Conservation (phyloP, 495 filamentous ascomycete species). For the Polyplosphaeria fusca region DNA sequence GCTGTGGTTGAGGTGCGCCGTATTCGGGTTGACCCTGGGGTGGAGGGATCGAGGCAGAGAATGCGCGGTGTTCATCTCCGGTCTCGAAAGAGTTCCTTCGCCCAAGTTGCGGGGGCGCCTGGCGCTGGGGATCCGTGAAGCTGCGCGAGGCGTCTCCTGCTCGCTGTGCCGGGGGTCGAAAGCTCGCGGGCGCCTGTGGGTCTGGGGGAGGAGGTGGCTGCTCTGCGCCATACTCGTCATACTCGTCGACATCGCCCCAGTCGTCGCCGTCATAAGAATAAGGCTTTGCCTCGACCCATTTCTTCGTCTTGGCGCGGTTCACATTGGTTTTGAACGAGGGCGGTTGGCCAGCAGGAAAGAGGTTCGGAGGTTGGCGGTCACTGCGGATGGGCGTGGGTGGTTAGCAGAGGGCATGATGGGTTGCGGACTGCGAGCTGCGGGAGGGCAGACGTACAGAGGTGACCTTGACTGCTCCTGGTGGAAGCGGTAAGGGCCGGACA, state of each 20-base stretch:
- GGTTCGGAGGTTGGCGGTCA: conserved; percentile 34
- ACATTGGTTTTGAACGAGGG: conserved; percentile 74
- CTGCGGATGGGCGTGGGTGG: conserved; percentile 22
- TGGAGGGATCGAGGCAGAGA: conserved; percentile 19
- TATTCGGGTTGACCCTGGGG: neutral
- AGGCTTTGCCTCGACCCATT: conserved; percentile 89
- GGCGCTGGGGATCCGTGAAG: conserved; percentile 34
- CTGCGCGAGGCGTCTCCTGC: conserved; percentile 22
- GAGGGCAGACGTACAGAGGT: conserved; percentile 25
- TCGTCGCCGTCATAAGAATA: conserved; percentile 90
- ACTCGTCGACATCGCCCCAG: conserved; percentile 82
- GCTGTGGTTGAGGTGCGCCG: conserved; percentile 6
- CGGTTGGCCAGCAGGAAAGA: conserved; percentile 43
- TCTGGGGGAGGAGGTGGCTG: conserved; percentile 47
- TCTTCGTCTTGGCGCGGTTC: conserved; percentile 84
- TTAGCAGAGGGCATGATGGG: neutral
- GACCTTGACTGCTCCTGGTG: conserved; percentile 32
- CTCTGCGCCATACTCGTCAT: conserved; percentile 64
- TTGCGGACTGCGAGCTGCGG: too few relatives aligned
- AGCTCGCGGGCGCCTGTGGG: conserved; percentile 21
- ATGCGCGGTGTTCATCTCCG: conserved; percentile 46
- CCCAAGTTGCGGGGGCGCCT: conserved; percentile 26
- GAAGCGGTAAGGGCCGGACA: conserved; percentile 40
- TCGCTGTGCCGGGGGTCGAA: conserved; percentile 41
- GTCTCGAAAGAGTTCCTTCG: conserved; percentile 50